Evolutionary conservation across 75 land plant species (phyloP).

Genomic region (Picea glauca): DNA sequence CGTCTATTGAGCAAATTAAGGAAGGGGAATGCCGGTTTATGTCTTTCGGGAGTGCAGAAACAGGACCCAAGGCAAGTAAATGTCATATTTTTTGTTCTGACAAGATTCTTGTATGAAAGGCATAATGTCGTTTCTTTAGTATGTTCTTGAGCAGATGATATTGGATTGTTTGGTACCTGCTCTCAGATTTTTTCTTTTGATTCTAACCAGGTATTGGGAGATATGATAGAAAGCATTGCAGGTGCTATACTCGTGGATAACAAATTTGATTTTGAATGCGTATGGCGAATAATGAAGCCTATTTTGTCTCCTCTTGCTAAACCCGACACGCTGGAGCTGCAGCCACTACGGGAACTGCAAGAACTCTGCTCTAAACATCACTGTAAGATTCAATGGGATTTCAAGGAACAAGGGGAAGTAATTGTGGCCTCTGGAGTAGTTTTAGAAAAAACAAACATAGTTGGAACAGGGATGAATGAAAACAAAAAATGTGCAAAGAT

Average conservation of each 20-base stretch:
- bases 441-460: slow-evolving; percentile 1
- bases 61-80: slow-evolving; percentile 28
- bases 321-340: slow-evolving; percentile 33
- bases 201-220: slow-evolving; percentile 21
- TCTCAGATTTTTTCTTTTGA: neutral
- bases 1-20: slow-evolving; percentile 11
- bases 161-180: too few relatives aligned
- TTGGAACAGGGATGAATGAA: neutral
- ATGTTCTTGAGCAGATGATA: too few relatives aligned
- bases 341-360: slow-evolving; percentile 35
- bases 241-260: slow-evolving; percentile 48
- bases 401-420: slow-evolving; percentile 6
- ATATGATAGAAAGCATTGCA: slow-evolving; percentile 49
- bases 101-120: neutral
- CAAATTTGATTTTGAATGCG: slow-evolving; percentile 28
- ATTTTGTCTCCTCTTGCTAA: slow-evolving; percentile 41
- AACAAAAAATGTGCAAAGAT: slow-evolving; percentile 25
- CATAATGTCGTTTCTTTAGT: too few relatives aligned
- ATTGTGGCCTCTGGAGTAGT: slow-evolving; percentile 17
- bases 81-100: too few relatives aligned
- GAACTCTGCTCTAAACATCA: slow-evolving; percentile 25
- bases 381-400: slow-evolving; percentile 14
- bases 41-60: slow-evolving; percentile 33
- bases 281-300: slow-evolving; percentile 43
- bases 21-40: slow-evolving; percentile 11